Base-by-base conservation (phyloP, 306 rosid genomes). In the Arachis hypogaea region DNA sequence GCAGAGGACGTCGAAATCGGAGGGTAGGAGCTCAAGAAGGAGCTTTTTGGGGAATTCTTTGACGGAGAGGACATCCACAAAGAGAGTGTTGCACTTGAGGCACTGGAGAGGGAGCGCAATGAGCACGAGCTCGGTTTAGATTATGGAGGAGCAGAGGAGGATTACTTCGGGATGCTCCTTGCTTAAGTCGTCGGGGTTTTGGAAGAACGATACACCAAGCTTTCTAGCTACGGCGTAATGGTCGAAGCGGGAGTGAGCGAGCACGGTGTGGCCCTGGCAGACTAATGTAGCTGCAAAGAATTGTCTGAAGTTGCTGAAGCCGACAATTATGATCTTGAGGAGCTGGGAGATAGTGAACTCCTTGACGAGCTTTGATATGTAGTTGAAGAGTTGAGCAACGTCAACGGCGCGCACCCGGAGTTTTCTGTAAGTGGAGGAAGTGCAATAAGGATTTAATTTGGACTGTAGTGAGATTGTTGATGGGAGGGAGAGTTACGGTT, bases 11-110 rank as follows among this genome's bases (percentile, higher is more conserved):
- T 22, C 28, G 1, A 22, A 22, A 22, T 87, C 76, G 8, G 5
- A 2, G 0, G 96, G 98, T 7, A 93, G 69, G 0, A 52, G 2
- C 11, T 85, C 74, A 3, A 87, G 77, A 40, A 93, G 42, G 47
- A 93, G 74, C 7, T 51, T 78, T 11, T 82, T 88, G 0, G 97
- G 80, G 54, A 93, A 90, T 49, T 93, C 98, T 16, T 93, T 93
- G 14, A 93, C 98, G 9, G 97, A 88, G 29, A 93, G 90, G 0
- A 90, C 95, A 30, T 93, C 97, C 10, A 80, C 96, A 64, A 93
- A 45, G 66, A 93, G 71, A 0, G 98, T 93, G 57, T 68, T 88
- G 11, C 98, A 92, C 67, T 81, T 88, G 72, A 93, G 78, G 3
- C 95, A 77, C 73, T 72, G 90, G 38, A 88, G 64, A 0, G 98